phyloP scores from a whole-genome alignment of 331 rosid species.

The Pyracantha coccinea region DNA sequence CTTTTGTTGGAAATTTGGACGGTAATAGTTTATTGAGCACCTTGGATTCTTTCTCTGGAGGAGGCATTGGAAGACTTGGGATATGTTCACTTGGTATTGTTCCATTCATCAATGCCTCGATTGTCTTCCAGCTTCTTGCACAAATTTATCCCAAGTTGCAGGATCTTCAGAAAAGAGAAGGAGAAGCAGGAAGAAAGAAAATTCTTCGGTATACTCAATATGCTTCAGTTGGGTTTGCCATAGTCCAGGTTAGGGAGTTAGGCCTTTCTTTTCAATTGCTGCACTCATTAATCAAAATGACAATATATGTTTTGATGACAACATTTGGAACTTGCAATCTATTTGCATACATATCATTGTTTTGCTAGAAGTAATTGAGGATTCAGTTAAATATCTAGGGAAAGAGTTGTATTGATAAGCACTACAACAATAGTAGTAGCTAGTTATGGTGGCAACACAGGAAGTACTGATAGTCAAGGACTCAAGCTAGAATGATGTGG shows the following conservation, averaged over 20 bases:
- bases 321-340: background rate
- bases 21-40: slow-evolving; percentile 84
- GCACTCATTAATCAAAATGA: background rate
- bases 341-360: background rate
- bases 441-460: background rate
- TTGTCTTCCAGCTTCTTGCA: slow-evolving; percentile 97
- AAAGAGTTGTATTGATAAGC: background rate
- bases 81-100: slow-evolving; percentile 92
- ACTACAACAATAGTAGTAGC: background rate
- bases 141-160: slow-evolving; percentile 92
- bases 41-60: slow-evolving; percentile 93
- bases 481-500: background rate
- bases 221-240: slow-evolving; percentile 92
- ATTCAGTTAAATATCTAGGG: background rate
- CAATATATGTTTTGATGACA: background rate
- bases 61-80: slow-evolving; percentile 95
- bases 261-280: background rate
- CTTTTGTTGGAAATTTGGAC: slow-evolving; percentile 92
- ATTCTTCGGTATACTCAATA: slow-evolving; percentile 81
- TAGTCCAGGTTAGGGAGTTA: slow-evolving; percentile 67
- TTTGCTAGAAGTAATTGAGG: background rate
- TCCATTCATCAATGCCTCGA: slow-evolving; percentile 92
- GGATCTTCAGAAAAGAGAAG: slow-evolving; percentile 94
- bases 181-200: slow-evolving; percentile 95
- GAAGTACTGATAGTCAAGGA: background rate